Evolutionary conservation across 139 green algal species (phyloP).

Genomic region (Tetraselmis chui): DNA sequence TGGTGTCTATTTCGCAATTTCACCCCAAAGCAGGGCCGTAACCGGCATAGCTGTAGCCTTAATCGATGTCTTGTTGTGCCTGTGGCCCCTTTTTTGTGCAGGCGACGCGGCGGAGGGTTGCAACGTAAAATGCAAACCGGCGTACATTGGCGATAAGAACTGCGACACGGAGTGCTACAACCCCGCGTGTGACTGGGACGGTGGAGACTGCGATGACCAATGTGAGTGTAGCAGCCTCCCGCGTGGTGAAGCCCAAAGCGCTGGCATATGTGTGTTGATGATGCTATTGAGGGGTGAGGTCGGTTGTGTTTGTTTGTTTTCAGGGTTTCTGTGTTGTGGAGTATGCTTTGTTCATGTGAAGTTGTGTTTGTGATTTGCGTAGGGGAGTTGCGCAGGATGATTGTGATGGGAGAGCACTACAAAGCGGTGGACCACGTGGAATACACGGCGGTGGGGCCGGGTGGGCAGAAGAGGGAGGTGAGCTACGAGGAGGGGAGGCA

Average conservation of each 20-base stretch:
- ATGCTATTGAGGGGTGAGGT: background rate
- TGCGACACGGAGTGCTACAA: slow-evolving; percentile 21
- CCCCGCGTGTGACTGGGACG: slow-evolving; percentile 13
- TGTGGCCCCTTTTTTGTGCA: no score
- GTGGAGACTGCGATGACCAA: slow-evolving; percentile 15
- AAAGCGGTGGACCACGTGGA: slow-evolving; percentile 22
- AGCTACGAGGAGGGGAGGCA: slow-evolving; percentile 16
- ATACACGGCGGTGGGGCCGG: slow-evolving; percentile 19
- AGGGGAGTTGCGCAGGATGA: slow-evolving; percentile 11
- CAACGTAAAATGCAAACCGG: slow-evolving; percentile 7
- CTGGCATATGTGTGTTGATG: no score
- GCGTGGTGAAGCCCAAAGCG: no score
- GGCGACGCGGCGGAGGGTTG: background rate
- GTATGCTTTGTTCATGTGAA: no score
- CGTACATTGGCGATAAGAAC: slow-evolving; percentile 18
- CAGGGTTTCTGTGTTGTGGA: no score
- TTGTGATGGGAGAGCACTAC: slow-evolving; percentile 23
- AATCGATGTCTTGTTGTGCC: no score
- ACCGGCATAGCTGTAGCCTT: no score
- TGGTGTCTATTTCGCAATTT: no score
- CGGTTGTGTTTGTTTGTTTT: background rate
- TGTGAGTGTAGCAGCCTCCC: background rate
- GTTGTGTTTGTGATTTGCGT: background rate
- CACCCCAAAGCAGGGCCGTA: no score
- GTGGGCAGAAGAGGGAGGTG: slow-evolving; percentile 10